These are phyloP conservation scores for Yamadazyma pseudoaaseri DNA, from an alignment of 1,139 yeast species.

Conservation along the genomic window DNA sequence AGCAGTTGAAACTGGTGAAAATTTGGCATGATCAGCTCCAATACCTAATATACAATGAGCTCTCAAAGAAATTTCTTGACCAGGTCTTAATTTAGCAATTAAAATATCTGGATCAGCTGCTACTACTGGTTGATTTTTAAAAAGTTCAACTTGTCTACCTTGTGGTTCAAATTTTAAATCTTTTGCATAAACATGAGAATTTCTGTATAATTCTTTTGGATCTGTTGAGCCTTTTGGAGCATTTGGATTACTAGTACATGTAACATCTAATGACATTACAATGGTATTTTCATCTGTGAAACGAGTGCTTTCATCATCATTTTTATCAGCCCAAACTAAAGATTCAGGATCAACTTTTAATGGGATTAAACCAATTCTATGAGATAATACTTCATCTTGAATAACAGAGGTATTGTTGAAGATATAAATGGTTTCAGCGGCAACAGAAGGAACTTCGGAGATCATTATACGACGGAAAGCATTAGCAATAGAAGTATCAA, in stretches of 20 bases:
- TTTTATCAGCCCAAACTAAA: conserved; percentile 71
- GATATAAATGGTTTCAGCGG: conserved; percentile 86
- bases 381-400: conserved; percentile 96
- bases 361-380: conserved; percentile 90
- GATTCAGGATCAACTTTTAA: conserved; percentile 89
- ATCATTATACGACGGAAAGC: conserved; percentile 98
- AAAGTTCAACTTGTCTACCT: conserved; percentile 75
- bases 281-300: conserved; percentile 87
- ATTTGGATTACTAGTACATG: conserved; percentile 82
- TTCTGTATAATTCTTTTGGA: conserved; percentile 79
- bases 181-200: conserved; percentile 82
- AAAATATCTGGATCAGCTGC: conserved; percentile 86
- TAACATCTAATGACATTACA: conserved; percentile 75
- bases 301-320: conserved; percentile 62
- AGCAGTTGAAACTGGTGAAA: conserved; percentile 96
- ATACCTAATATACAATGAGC: conserved; percentile 91
- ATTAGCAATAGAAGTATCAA: conserved; percentile 91
- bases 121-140: conserved; percentile 67
- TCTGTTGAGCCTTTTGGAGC: conserved; percentile 79
- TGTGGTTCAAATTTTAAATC: conserved; percentile 90
- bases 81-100: conserved; percentile 91
- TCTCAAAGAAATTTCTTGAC: conserved; percentile 88
- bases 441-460: conserved; percentile 94
- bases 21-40: conserved; percentile 96
- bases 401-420: conserved; percentile 94